phyloP scores from a whole-genome alignment of 176 grass and related monocot species.

The Zizania latifolia region DNA sequence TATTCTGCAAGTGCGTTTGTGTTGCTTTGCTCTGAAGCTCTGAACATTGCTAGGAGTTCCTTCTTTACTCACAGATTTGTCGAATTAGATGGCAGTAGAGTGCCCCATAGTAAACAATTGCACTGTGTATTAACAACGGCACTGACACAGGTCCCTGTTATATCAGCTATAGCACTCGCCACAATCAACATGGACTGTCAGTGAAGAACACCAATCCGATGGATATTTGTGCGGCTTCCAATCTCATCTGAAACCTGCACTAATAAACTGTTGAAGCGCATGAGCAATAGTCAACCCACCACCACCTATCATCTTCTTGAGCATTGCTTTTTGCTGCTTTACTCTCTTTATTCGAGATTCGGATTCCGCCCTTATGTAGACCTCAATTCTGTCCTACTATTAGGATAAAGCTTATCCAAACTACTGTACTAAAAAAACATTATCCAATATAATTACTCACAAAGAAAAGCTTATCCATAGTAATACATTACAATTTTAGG shows the following conservation, averaged over 20 bases:
- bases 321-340: not conserved
- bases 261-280: not conserved
- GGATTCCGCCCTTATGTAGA: not conserved
- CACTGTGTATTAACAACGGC: not conserved
- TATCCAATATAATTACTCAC: not conserved
- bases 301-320: slow-evolving; percentile 13
- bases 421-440: slow-evolving; percentile 20
- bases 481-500: slow-evolving; percentile 18
- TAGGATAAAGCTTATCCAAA: slow-evolving; percentile 25
- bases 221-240: slow-evolving; percentile 13
- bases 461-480: slow-evolving; percentile 25
- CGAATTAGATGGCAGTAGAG: slow-evolving; percentile 1
- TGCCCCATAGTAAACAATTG: slow-evolving; percentile 12
- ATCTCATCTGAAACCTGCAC: slow-evolving; percentile 28
- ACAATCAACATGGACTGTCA: slow-evolving; percentile 14
- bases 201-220: not conserved
- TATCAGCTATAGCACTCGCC: not conserved
- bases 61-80: not conserved
- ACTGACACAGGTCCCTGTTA: not conserved
- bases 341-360: slow-evolving; percentile 20
- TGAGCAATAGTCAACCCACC: slow-evolving; percentile 30
- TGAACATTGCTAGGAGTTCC: not conserved
- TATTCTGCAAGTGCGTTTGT: not conserved
- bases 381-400: not conserved
- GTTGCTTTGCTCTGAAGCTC: not conserved